Percentiles rank a stretch among this genome's conserved stretches.
Conservation (phyloP, 352 stramenopile species). For the Globisporangium polare region DNA sequence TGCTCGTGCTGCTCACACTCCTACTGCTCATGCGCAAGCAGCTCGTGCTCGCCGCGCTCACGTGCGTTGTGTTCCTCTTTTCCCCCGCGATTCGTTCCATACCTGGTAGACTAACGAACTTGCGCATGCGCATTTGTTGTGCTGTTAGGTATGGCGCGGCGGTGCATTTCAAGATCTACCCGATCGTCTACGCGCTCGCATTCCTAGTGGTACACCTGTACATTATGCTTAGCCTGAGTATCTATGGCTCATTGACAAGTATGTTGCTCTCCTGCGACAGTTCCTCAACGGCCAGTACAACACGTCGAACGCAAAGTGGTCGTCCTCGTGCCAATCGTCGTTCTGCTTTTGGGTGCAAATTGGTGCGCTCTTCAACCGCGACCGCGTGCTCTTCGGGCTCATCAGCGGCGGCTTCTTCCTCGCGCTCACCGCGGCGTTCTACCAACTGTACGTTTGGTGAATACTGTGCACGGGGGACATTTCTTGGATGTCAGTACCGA, state of each 20-base stretch:
- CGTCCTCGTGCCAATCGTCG: slow-evolving; percentile 40
- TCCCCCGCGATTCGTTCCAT: too few species aligned
- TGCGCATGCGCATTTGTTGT: background rate
- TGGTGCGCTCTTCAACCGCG: slow-evolving; percentile 48
- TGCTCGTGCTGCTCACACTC: slow-evolving; percentile 93
- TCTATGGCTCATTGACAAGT: too few species aligned
- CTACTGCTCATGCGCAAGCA: slow-evolving; percentile 79
- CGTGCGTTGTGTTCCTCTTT: slow-evolving; percentile 31
- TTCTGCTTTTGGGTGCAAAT: slow-evolving; percentile 54
- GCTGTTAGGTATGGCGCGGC: slow-evolving; percentile 88
- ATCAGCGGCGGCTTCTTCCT: slow-evolving; percentile 87
- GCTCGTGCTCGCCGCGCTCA: slow-evolving; percentile 60
- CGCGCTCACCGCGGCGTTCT: slow-evolving; percentile 78
- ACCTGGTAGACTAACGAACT: too few species aligned
- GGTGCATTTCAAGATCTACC: slow-evolving; percentile 99
- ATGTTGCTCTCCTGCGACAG: slow-evolving; percentile 19
- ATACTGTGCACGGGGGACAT: background rate
- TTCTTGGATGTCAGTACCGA: background rate
- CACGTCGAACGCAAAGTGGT: slow-evolving; percentile 40
- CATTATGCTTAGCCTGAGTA: too few species aligned
- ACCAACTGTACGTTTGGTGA: slow-evolving; percentile 61
- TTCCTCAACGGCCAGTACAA: slow-evolving; percentile 72
- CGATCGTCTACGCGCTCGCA: slow-evolving; percentile 94
- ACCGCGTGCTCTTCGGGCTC: slow-evolving; percentile 87
- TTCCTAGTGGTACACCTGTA: slow-evolving; percentile 89